Percentiles rank a stretch among this genome's conserved stretches.
Evolutionary conservation across 176 grass and related monocot genomes (phyloP).

Genomic region (Guadua angustifolia): DNA sequence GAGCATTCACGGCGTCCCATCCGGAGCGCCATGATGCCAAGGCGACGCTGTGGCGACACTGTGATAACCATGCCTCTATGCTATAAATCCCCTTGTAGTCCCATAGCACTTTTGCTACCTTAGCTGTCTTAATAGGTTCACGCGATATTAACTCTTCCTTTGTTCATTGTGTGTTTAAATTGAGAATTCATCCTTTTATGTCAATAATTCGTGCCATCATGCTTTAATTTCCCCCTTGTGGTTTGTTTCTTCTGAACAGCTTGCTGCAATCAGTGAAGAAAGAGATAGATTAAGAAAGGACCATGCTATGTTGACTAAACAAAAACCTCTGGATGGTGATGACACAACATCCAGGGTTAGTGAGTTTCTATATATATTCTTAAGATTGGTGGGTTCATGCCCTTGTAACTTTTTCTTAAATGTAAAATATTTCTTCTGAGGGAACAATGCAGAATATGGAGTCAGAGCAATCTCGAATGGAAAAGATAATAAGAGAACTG

Average conservation of each 20-base stretch:
- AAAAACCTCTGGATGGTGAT: slow-evolving; percentile 51
- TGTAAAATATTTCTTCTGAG: not conserved
- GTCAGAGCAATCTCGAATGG: slow-evolving; percentile 63
- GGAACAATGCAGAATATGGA: slow-evolving; percentile 62
- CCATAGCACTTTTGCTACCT: not conserved
- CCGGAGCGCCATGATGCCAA: too few relatives aligned
- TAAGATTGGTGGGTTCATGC: slow-evolving; percentile 26
- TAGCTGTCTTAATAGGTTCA: slow-evolving; percentile 2
- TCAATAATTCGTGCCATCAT: not conserved
- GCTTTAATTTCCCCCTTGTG: slow-evolving; percentile 38
- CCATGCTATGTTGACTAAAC: slow-evolving; percentile 43
- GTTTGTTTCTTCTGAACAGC: slow-evolving; percentile 59
- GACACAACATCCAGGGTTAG: slow-evolving; percentile 62
- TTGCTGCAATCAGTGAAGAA: slow-evolving; percentile 86
- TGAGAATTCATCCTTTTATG: not conserved
- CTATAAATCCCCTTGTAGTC: slow-evolving; percentile 5
- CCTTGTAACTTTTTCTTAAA: slow-evolving; percentile 25
- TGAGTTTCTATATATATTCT: slow-evolving; percentile 5
- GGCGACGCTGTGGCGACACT: too few relatives aligned
- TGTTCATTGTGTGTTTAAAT: slow-evolving; percentile 30
- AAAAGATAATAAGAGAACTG: slow-evolving; percentile 70
- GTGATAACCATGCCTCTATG: not conserved
- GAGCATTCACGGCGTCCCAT: too few relatives aligned
- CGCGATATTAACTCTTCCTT: not conserved
- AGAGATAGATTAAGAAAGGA: slow-evolving; percentile 76